Base-by-base conservation (phyloP, 768 basidiomycete genomes). In the Dioszegia aurantiaca region DNA sequence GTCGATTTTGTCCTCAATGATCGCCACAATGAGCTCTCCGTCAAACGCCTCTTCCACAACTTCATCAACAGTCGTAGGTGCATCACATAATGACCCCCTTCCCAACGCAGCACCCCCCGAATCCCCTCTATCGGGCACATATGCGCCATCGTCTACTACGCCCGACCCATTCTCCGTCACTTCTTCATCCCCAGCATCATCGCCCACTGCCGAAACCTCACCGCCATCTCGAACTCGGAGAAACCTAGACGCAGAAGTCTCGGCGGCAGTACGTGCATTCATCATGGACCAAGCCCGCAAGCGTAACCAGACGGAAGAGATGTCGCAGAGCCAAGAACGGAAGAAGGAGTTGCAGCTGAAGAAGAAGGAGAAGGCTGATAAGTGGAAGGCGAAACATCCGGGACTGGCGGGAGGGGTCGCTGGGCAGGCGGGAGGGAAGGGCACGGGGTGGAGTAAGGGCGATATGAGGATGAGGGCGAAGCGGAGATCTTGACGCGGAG, bases 371-470 rank as follows among this genome's bases (percentile, higher is more conserved):
- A 37, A 33, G 42, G 30, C 33, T 42, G 28, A 47, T 41, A 54
- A 54, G 27, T 54, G 44, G 58, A 31, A 17, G 24, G 41, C 33
- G 45, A 47, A 54, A 37, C 36, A 53, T 53, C 55, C 41, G 31
- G 41, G 36, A 14, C 39, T 56, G 37, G 44, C 44, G 24, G 39
- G 41, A 5, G 42, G 26, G 33, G 41, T 40, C 16, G 27, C n/a
- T 17, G 37, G 43, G 26, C 26, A 42, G 51, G 49, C n/a, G 44
- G 44, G 41, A 9, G 30, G 23, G 31, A 39, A 53, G 39, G 30
- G 31, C 11, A 17, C 17, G 24, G 37, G 46, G 47, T 52, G 33
- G 41, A n/a, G 49, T 28, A 39, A 19, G 27, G 56, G 31, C 33
- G 45, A 24, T 40, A 24, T 37, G 39, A 28, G 54, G 54, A 55